Base-by-base conservation (phyloP, 1,284 basidiomycete genomes). In the Heimioporus punctisporus region DNA sequence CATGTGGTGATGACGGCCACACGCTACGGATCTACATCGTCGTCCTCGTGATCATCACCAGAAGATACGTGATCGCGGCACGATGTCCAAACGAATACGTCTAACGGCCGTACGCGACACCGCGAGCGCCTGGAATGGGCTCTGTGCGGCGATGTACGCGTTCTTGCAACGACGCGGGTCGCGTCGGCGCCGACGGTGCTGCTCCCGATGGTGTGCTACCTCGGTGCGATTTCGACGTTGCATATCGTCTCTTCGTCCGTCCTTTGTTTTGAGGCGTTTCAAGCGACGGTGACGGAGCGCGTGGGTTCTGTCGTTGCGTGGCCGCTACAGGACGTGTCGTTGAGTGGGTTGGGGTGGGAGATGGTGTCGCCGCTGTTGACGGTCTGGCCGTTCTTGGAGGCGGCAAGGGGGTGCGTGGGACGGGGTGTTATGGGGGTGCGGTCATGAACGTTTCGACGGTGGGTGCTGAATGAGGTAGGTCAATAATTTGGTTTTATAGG, bases 161-260 rank as follows among this genome's bases (percentile, higher is more conserved):
- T 21, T 68, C 10, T 68, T 61, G 63, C 44, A 56, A 14, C 65
- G 53, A 52, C 51, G 17, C 54, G 48, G 9, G 12, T 55, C 28
- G 9, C 21, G 0, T 52, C 64, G 2, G 40, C 56, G 10, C 42
- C 39, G 1, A 49, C 3, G 3, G 9, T 39, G 4, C 21, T 60
- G 4, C 5, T 59, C 14, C 4, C 42, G 6, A 44, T 47, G 3
- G 21, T 61, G 30, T 4, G 9, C 10, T 64, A 63, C 21, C 37
- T 62, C 25, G 12, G 28, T 8, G 60, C 41, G 15, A 56, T 64
- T 15, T 44, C 55, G 2, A 41, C 44, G 6, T 23, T 64, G 7
- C 34, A 68, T 25, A 57, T 68, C 24, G n/a, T 56, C 31, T 66
- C 64, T 0, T 54, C 66, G 0, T 57, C 65, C 0, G 34, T 68